These are phyloP conservation scores for Pestalotiopsis sp. DNA, from an alignment of 2,329 filamentous ascomycete species.

Conservation along the genomic window DNA sequence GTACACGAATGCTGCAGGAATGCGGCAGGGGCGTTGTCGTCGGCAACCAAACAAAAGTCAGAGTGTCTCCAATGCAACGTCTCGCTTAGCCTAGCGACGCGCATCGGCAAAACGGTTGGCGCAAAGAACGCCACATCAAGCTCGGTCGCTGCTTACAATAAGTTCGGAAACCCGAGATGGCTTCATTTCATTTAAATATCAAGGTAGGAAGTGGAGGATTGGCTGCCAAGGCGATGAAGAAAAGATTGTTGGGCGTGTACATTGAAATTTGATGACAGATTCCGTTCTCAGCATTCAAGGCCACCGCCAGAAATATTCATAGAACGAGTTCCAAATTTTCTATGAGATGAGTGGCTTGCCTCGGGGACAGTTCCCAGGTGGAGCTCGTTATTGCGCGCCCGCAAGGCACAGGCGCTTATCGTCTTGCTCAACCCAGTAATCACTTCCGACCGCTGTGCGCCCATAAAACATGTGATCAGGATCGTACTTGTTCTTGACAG, in stretches of 20 bases:
- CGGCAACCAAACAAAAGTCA: neutral
- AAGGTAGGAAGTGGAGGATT: too few species aligned
- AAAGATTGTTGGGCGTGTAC: too few species aligned
- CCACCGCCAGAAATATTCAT: too few species aligned
- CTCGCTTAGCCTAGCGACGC: neutral
- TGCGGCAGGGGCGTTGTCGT: neutral
- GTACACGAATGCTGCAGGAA: neutral
- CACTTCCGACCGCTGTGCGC: neutral
- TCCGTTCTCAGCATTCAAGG: too few species aligned
- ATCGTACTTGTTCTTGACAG: conserved; percentile 7
- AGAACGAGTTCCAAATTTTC: too few species aligned
- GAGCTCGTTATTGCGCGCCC: neutral
- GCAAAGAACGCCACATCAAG: neutral
- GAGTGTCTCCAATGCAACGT: neutral
- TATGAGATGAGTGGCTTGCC: neutral
- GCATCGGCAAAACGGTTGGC: neutral
- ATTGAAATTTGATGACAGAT: too few species aligned
- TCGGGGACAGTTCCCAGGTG: neutral
- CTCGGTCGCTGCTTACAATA: neutral
- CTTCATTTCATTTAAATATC: too few species aligned
- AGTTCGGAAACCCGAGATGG: too few species aligned
- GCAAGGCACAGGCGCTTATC: neutral
- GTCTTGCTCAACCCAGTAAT: conserved; percentile 2
- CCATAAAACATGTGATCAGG: conserved; percentile 2
- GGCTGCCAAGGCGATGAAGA: too few species aligned